Evolutionary conservation across 169 alveolate species (phyloP), one percentile per base, ranked within the genome.

Genomic region (Fabrea salina): DNA sequence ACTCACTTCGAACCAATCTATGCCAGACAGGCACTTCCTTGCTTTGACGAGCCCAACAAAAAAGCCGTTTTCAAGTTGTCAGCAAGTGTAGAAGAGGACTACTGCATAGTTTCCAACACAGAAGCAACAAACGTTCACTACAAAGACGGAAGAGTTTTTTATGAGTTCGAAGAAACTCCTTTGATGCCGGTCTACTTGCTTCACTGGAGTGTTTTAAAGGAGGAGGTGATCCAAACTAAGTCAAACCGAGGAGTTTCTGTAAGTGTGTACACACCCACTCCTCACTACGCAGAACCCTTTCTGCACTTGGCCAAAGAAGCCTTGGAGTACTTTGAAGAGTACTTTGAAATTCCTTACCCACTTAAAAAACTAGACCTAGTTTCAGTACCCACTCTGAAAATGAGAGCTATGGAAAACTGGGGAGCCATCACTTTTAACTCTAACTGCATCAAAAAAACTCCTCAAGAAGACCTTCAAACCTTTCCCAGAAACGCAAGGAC

Each of bases 371-470:
- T 68, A 8, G 78, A 68, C 30, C 39, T 68, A 8, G 25, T 68
- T 22, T 37, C 57, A 43, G 61, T 68, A n/a, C 53, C 13, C 13
- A 44, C 53, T 44, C 19, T 44, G 8, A 44, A 8, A 8, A 0
- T 25, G 2, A 16, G 53, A 22, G 98, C 96, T 4, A 95, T 95
- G 98, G 98, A 95, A 81, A 92, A 95, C 70, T 91, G 94, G 88
- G 98, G 98, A 16, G 76, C 92, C 22, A 91, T 95, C 11, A 82
- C 95, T 37, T 84, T 68, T 68, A 2, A 4, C 86, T 57, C 67
- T 80, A 11, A 86, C 82, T 49, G 64, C 78, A 0, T 87, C 75
- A 19, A 67, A 88, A 47, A 44, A 80, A 13, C 49, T 53, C 33
- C 75, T 81, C 37, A 13, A 75, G 54, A 47, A 7, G 50, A 44